phyloP scores from a whole-genome alignment of 2,329 filamentous ascomycete genomes.

The Cadophora malorum region DNA sequence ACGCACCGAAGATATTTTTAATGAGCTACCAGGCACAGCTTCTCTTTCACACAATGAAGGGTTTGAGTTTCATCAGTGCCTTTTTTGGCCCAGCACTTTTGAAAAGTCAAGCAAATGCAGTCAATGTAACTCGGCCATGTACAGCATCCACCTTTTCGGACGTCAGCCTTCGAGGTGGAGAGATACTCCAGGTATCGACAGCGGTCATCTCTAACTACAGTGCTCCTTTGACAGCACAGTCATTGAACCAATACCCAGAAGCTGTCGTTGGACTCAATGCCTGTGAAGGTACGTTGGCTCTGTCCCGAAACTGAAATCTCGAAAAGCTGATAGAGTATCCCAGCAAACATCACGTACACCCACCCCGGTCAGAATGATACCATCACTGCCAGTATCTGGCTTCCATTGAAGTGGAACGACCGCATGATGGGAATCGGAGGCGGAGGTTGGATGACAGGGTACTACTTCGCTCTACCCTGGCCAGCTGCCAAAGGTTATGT shows the following conservation, averaged over 20 bases:
- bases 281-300: slow-evolving; percentile 4
- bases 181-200: slow-evolving; percentile 8
- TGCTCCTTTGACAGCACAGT: background rate
- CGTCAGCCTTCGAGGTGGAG: background rate
- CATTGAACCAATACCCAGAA: slow-evolving; percentile 1
- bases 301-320: background rate
- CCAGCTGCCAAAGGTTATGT: slow-evolving; percentile 42
- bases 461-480: slow-evolving; percentile 34
- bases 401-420: slow-evolving; percentile 46
- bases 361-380: slow-evolving; percentile 39
- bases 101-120: background rate
- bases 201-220: slow-evolving; percentile 6
- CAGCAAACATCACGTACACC: slow-evolving; percentile 33
- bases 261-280: background rate
- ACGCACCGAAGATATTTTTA: background rate
- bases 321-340: background rate
- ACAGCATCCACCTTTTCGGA: slow-evolving; percentile 1
- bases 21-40: background rate
- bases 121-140: background rate
- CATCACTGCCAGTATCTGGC: slow-evolving; percentile 39
- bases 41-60: background rate
- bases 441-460: slow-evolving; percentile 18
- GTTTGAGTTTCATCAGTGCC: background rate
- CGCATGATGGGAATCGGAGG: slow-evolving; percentile 20
- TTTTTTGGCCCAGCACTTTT: background rate